Evolutionary conservation across 2,329 filamentous ascomycete genomes (phyloP), one percentile per base, ranked within the genome.

Genomic region (Tolypocladium amazonense): DNA sequence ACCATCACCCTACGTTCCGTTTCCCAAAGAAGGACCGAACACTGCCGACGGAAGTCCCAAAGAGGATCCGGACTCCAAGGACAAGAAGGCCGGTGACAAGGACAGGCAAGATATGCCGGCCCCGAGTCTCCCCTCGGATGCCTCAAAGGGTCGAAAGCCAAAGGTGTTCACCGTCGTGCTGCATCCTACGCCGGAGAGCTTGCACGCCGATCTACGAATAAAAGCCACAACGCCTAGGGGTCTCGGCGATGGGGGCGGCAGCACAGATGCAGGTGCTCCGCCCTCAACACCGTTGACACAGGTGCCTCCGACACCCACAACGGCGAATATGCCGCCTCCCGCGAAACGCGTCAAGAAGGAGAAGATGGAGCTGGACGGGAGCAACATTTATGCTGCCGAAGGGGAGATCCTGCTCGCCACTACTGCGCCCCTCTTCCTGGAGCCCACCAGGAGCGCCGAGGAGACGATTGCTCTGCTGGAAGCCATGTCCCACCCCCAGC

Each of bases 1-100:
- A 0, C 94, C 93, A 0, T 97, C 94, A 0, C 85, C 92, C 0
- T 92, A 88, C 70, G 89, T 85, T 0, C 87, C 90, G 0, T 96
- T 88, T 69, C 90, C 88, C 52, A 82, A 81, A 63, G 79, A 81
- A 81, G 65, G 79, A 74, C 65, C 77, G 76, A 67, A 76, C 9
- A 54, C 62, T n/a, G 58, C 59, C 5, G 68, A 70, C n/a, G 64
- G 56, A 2, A 60, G 60, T 18, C 38, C 53, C 2, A 77, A 77
- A 58, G 73, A 75, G 9, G 77, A 74, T 57, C 71, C 77, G 9
- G 69, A 71, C 23, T 43, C 52, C n/a, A 69, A 70, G 30, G 63
- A 66, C 25, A 64, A 61, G 55, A 64, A 62, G 27, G 58, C 58
- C 4, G 72, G 74, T 6, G 73, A 75, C 35, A 73, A 76, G n/a